Percentiles rank a stretch among this genome's conserved stretches.
Conservation (phyloP, 2,329 filamentous ascomycete genomes). For the Metarhizium sp. region DNA sequence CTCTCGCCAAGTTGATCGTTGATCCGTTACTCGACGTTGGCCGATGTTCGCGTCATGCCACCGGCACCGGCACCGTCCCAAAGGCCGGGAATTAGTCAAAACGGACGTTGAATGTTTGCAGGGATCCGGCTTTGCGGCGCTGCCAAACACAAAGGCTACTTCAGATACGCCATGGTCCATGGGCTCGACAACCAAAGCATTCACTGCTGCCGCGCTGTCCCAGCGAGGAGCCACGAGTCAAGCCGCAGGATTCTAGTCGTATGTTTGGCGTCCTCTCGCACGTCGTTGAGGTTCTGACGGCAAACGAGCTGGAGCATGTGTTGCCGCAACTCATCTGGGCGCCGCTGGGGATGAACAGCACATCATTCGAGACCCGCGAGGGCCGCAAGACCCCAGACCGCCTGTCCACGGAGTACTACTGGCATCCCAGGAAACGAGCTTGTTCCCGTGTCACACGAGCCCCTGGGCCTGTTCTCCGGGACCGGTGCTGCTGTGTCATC, state of each 20-base stretch:
- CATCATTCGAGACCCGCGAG: conserved; percentile 21
- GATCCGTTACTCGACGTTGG: no score
- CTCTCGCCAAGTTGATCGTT: no score
- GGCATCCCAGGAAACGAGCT: conserved; percentile 6
- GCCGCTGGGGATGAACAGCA: conserved; percentile 37
- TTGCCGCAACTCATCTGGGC: conserved; percentile 32
- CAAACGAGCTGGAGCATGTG: conserved; percentile 27
- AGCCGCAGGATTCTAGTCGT: conserved; percentile 40
- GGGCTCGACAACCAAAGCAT: conserved; percentile 22
- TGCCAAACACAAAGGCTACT: neutral
- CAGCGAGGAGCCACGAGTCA: conserved; percentile 32
- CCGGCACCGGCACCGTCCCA: no score
- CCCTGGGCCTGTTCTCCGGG: conserved; percentile 14
- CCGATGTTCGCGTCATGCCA: no score
- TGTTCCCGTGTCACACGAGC: neutral
- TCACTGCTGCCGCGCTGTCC: conserved; percentile 30
- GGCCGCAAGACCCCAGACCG: conserved; percentile 15
- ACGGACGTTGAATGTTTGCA: no score
- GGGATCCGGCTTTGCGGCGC: no score
- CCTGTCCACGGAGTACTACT: conserved; percentile 34
- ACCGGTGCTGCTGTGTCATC: conserved; percentile 34
- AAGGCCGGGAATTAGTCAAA: no score
- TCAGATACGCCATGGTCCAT: neutral
- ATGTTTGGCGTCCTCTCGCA: conserved; percentile 37
- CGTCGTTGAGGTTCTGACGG: conserved; percentile 32